Evolutionary conservation across 2,329 filamentous ascomycete genomes (phyloP).

Genomic region (Albophoma yamanashiensis): DNA sequence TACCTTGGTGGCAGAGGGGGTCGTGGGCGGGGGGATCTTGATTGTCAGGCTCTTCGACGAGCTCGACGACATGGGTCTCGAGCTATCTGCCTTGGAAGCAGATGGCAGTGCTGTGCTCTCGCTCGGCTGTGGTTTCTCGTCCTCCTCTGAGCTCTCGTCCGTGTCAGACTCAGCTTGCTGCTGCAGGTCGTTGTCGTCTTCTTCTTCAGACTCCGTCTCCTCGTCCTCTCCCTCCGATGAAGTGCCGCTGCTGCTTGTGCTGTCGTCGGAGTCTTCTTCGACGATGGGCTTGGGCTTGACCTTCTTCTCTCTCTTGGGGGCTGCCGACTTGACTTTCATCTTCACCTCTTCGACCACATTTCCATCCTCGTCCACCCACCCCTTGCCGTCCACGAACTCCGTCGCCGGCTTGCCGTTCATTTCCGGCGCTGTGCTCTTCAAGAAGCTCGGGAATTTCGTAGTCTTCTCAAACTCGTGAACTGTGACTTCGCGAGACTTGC

Average conservation of each 20-base stretch:
- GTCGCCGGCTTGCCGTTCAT: constrained; percentile 25
- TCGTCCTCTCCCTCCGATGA: constrained; percentile 21
- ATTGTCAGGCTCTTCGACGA: constrained; percentile 42
- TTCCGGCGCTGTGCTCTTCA: constrained; percentile 41
- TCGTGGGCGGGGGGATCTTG: constrained; percentile 38
- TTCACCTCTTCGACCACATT: constrained; percentile 57
- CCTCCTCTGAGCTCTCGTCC: constrained; percentile 6
- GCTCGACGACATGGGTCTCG: constrained; percentile 38
- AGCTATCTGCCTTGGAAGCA: constrained; percentile 16
- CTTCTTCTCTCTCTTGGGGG: constrained; percentile 10
- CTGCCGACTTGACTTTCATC: constrained; percentile 17
- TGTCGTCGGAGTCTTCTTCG: constrained; percentile 19
- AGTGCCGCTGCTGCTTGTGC: constrained; percentile 28
- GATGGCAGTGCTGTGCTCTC: constrained; percentile 11
- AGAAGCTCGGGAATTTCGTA: constrained; percentile 69
- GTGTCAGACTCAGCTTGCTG: constrained; percentile 8
- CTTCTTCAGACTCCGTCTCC: constrained; percentile 19
- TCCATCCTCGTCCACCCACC: constrained; percentile 77
- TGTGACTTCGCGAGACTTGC: constrained; percentile 41
- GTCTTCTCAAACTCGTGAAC: constrained; percentile 89
- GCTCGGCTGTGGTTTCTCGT: constrained; percentile 7
- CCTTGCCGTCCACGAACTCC: constrained; percentile 72
- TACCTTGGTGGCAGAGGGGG: constrained; percentile 40
- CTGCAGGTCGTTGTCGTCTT: constrained; percentile 1
- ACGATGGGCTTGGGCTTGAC: constrained; percentile 8